Base-by-base conservation (phyloP, 2,329 filamentous ascomycete species). In the Talaromyces atroroseus region DNA sequence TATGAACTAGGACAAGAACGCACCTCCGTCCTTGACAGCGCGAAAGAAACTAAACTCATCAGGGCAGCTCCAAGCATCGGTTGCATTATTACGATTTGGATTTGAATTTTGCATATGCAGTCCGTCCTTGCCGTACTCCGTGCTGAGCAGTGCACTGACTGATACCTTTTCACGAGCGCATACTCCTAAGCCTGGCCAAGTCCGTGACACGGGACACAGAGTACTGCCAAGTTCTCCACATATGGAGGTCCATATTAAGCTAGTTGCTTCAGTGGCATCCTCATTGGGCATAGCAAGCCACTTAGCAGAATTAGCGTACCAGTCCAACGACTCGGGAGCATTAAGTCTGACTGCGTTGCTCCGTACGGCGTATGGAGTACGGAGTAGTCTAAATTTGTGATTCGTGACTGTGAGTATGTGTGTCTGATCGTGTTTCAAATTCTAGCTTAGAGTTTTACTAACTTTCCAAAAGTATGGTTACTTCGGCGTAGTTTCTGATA, bases 311-410 rank as follows among this genome's bases (percentile, higher is more conserved):
- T 20, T 20, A 21, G 38, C n/a, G 18, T 18, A 21, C 14, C 34
- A 12, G 34, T 16, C 12, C 34, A 38, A 34, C 8, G 32, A 34
- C 32, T 44, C 40, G n/a, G 42, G 18, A 16, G 18, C 11, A 12
- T 11, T 16, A 16, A 46, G 20, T 16, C 18, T 24, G 12, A 21
- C 40, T 42, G 26, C 40, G 23, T 29, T 46, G 51, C 42, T 29
- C 40, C 51, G 42, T 46, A 46, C 51, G 38, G 34, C 50, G 50
- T 45, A 52, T 52, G 50, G 50, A 45, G 32, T 29, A 20, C 6
- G 45, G 10, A 11, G n/a, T 44, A 34, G 29, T 34, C 10, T 34
- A 12, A 12, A 12, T n/a, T n/a, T n/a, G n/a, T n/a, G n/a, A n/a
- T n/a, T n/a, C n/a, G n/a, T n/a, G n/a, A n/a, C n/a, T 48, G 24